Base-by-base conservation (phyloP, 2,329 filamentous ascomycete genomes). In the Sporothrix globosa region DNA sequence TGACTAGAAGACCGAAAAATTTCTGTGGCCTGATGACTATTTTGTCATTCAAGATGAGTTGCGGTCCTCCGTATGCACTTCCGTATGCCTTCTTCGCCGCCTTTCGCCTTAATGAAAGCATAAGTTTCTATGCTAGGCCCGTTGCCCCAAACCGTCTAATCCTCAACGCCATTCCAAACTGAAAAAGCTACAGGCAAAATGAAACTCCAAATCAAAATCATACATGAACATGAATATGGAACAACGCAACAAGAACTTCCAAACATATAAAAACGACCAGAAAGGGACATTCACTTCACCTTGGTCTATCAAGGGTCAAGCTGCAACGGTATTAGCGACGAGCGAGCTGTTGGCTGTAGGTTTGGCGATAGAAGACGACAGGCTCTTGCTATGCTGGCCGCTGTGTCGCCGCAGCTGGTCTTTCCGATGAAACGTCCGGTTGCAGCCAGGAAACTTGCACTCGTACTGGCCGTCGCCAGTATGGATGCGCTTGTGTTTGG, bases 401-500 rank as follows among this genome's bases (percentile, higher is more conserved):
- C 79, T 76, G 76, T 90, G 88, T 44, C 87, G 83, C 24, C 86
- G 83, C 39, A 90, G 80, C 76, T 90, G 87, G 76, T 90, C 88
- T 19, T 85, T 79, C 11, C 88, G 81, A 76, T 87, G 83, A 66
- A 90, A 90, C 69, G 85, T 81, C 73, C 85, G 87, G 17, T 80
- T 80, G 72, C 88, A 90, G 53, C 83, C 80, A 2, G 81, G 77
- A 58, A 79, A 76, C 0, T 74, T 71, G 73, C 88, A 90, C 30
- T 80, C 79, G 75, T 84, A 84, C 48, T 82, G 81, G 6, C 85
- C 85, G 69, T 83, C 83, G 46, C 83, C 79, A 17, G 85, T 84
- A 74, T 90, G 88, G 9, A 84, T 90, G 73, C 87, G 86, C 66
- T 85, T 84, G 75, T 91, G 88, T 74, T 90, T 91, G 67, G 88